These are phyloP conservation scores for Phaeophleospora eucalypticola DNA, from an alignment of 2,329 filamentous ascomycete species.

Conservation along the genomic window DNA sequence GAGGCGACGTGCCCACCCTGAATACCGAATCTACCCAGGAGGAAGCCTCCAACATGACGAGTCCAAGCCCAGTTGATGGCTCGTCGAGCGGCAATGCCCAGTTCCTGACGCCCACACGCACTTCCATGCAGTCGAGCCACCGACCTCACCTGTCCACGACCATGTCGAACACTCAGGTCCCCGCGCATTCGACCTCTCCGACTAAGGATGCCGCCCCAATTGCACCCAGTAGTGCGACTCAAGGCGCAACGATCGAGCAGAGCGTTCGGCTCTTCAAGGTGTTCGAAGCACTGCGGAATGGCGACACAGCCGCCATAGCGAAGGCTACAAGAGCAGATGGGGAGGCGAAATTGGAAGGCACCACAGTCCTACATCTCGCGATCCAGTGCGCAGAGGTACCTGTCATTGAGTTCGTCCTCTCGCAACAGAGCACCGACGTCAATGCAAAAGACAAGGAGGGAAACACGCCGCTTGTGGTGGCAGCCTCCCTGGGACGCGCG, in stretches of 20 bases:
- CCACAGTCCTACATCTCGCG: slow-evolving; percentile 85
- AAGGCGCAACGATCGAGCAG: slow-evolving; percentile 66
- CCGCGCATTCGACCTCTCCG: slow-evolving; percentile 8
- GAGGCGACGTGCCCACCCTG: slow-evolving; percentile 37
- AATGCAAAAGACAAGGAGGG: slow-evolving; percentile 88
- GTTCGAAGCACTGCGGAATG: slow-evolving; percentile 85
- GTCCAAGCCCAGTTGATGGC: slow-evolving; percentile 11
- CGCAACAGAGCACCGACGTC: slow-evolving; percentile 60
- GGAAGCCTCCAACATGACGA: slow-evolving; percentile 4
- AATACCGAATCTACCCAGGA: neutral
- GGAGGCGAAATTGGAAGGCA: slow-evolving; percentile 62
- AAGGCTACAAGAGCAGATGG: slow-evolving; percentile 64
- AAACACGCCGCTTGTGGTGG: slow-evolving; percentile 88
- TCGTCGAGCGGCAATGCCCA: slow-evolving; percentile 12
- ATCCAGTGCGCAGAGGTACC: slow-evolving; percentile 92
- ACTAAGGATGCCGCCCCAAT: slow-evolving; percentile 17
- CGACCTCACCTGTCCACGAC: slow-evolving; percentile 35
- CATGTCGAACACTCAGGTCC: slow-evolving; percentile 29
- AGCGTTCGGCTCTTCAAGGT: slow-evolving; percentile 91
- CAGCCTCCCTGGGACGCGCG: slow-evolving; percentile 74
- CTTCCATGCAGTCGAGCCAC: slow-evolving; percentile 24
- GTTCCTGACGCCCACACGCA: slow-evolving; percentile 18
- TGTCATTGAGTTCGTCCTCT: slow-evolving; percentile 92
- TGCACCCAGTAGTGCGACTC: slow-evolving; percentile 25
- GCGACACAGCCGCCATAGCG: slow-evolving; percentile 85